phyloP scores from a whole-genome alignment of 768 basidiomycete genomes.

The Phaeotremella skinneri region DNA sequence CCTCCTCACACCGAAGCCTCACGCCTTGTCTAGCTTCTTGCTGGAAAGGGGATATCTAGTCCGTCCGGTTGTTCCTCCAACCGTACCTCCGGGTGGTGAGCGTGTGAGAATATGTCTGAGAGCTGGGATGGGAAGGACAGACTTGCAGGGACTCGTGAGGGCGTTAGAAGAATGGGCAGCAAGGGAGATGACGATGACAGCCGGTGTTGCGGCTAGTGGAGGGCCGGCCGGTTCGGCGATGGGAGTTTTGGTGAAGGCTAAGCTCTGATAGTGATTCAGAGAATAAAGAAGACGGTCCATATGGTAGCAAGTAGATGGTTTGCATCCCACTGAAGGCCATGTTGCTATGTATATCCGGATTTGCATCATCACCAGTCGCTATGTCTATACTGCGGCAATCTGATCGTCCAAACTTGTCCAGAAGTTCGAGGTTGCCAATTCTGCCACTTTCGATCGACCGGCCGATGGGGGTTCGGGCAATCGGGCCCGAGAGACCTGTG shows the following conservation, averaged over 20 bases:
- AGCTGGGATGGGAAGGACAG: slow-evolving; percentile 65
- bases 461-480: neutral
- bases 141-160: slow-evolving; percentile 62
- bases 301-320: too few species aligned
- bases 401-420: too few species aligned
- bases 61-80: slow-evolving; percentile 61
- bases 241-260: neutral
- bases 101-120: slow-evolving; percentile 86
- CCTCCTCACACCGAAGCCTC: slow-evolving; percentile 71
- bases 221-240: neutral
- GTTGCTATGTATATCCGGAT: too few species aligned
- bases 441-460: neutral
- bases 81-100: slow-evolving; percentile 80
- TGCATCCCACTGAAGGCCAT: too few species aligned
- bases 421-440: neutral
- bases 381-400: too few species aligned
- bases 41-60: slow-evolving; percentile 49
- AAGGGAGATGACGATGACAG: too few species aligned
- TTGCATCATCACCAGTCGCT: too few species aligned
- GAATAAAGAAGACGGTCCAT: neutral
- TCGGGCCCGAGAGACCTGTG: slow-evolving; percentile 4
- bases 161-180: slow-evolving; percentile 54
- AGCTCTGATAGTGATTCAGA: neutral
- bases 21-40: slow-evolving; percentile 70
- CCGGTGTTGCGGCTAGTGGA: neutral